Evolutionary conservation across 768 basidiomycete genomes (phyloP), one percentile per base, ranked within the genome.

Genomic region (Kwoniella sp.): DNA sequence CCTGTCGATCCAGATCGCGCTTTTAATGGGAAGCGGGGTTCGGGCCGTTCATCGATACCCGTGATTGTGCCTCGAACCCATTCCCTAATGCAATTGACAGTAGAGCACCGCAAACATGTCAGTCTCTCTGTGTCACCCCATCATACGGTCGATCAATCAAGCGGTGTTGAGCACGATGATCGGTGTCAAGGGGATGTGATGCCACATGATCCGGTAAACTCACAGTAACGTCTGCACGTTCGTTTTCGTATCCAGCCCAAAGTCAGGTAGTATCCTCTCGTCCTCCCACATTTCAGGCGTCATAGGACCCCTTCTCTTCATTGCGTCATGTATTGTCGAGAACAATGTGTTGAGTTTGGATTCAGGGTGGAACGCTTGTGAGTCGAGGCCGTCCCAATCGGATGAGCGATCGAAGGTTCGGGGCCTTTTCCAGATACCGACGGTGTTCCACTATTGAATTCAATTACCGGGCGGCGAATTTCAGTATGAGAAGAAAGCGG

Each of bases 251-350:
- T 8, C 17, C 17, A 25, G 51, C 20, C 56, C 63, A 17, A 55
- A 51, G 20, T 48, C 45, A 28, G 63, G 63, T n/a, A 58, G 22
- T 17, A 65, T 65, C 38, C 63, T 52, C 26, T 58, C 51, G 30
- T 65, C 45, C 55, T 65, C 63, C 63, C 63, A 65, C 57, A 59
- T 59, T 8, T 47, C 37, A 2, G 48, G 56, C 8, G 55, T 65
- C 31, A 65, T 65, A 17, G 50, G 37, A 20, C 63, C 63, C 38
- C 57, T 29, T 5, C 48, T 50, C 57, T 48, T 45, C 63, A 65
- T 65, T 2, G 47, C 56, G 13, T 54, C 55, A 20, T 52, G 47
- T 30, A 65, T 28, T 4, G 37, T 37, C 5, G 29, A 20, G 22
- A 61, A 22, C 0, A 61, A n/a, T 26, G 50, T 26, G 31, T 38